Conservation (phyloP, 31 red algal genomes). For the Asparagopsis taxiformis region DNA sequence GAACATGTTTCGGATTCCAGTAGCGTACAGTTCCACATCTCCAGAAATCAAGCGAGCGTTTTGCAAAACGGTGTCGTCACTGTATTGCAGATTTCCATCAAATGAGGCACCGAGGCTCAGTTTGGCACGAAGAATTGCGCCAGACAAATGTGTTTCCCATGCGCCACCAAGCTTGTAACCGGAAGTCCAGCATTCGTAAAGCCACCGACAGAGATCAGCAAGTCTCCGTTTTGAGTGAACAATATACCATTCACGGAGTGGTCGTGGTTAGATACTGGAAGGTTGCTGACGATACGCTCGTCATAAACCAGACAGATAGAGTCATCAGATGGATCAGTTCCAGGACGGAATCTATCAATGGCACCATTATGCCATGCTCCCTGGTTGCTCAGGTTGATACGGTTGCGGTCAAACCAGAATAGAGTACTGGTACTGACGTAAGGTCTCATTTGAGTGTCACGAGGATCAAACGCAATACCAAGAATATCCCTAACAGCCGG, state of each 20-base stretch:
- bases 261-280: slow-evolving; percentile 57
- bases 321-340: slow-evolving; percentile 11
- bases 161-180: slow-evolving; percentile 34
- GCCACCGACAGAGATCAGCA: slow-evolving; percentile 73
- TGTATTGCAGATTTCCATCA: slow-evolving; percentile 68
- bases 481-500: slow-evolving; percentile 23
- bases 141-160: slow-evolving; percentile 62
- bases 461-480: slow-evolving; percentile 38
- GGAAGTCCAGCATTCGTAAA: slow-evolving; percentile 69
- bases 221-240: slow-evolving; percentile 64
- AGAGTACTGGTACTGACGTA: slow-evolving; percentile 42
- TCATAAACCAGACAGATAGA: slow-evolving; percentile 51
- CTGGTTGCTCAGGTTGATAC: slow-evolving; percentile 15
- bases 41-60: slow-evolving; percentile 20
- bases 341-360: slow-evolving; percentile 31
- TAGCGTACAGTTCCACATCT: slow-evolving; percentile 56
- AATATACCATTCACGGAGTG: slow-evolving; percentile 47
- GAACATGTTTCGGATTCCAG: slow-evolving; percentile 60
- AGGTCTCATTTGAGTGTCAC: slow-evolving; percentile 14
- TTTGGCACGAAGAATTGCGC: slow-evolving; percentile 43
- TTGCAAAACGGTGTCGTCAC: slow-evolving; percentile 10
- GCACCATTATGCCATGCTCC: slow-evolving; percentile 40
- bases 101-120: slow-evolving; percentile 33
- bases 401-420: slow-evolving; percentile 29
- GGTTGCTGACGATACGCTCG: slow-evolving; percentile 23